Percentiles rank a stretch among this genome's conserved stretches.
phyloP scores from a whole-genome alignment of 78 protist genomes.

The Dictyostelium intermedium region DNA sequence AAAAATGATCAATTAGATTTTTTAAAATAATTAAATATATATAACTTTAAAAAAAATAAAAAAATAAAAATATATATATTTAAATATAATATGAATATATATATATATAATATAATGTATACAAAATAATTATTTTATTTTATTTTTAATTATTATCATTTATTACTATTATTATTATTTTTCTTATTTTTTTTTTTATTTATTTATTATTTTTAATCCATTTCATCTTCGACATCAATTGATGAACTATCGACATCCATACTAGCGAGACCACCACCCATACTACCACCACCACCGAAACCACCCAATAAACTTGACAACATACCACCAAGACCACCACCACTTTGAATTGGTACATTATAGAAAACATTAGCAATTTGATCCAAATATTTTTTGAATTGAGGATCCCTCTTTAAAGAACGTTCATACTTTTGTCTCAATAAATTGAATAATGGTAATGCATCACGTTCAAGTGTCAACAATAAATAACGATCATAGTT shows the following conservation, averaged over 20 bases:
- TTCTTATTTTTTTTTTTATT: neutral
- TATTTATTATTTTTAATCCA: neutral
- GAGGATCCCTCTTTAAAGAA: constrained; percentile 64
- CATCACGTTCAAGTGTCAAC: constrained; percentile 72
- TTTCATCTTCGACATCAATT: neutral
- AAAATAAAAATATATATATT: neutral
- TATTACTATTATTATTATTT: neutral
- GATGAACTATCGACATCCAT: neutral
- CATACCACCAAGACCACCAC: constrained; percentile 56
- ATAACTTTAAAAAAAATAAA: neutral
- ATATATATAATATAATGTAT: neutral
- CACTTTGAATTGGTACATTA: constrained; percentile 33
- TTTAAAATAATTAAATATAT: neutral
- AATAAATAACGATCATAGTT: constrained; percentile 57
- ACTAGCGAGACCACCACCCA: neutral
- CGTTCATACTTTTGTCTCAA: constrained; percentile 49
- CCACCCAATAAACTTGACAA: constrained; percentile 43
- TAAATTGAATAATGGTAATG: constrained; percentile 75
- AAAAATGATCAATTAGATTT: constrained; percentile 22
- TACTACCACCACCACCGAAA: constrained; percentile 21
- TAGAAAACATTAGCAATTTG: constrained; percentile 59
- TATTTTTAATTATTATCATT: neutral
- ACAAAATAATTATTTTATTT: neutral
- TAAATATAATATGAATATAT: neutral
- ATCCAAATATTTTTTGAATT: constrained; percentile 61